Conservation (phyloP, 2,329 filamentous ascomycete species). For the Coleophoma eucalyptorum region DNA sequence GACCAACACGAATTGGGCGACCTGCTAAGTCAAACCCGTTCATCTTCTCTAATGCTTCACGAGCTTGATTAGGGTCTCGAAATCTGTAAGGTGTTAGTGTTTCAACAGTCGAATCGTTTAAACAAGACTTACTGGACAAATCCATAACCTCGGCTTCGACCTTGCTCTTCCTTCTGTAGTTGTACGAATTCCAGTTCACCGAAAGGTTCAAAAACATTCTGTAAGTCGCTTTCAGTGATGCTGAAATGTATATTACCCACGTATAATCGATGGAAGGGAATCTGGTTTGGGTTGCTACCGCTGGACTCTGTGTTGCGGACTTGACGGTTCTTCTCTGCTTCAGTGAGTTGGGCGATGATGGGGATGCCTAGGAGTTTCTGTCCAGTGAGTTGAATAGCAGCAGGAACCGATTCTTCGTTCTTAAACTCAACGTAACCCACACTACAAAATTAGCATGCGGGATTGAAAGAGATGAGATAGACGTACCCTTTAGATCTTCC, state of each 20-base stretch:
- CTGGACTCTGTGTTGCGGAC: constrained; percentile 74
- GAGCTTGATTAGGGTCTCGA: constrained; percentile 83
- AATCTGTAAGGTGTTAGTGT: constrained; percentile 59
- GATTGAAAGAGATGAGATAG: background rate
- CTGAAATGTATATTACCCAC: constrained; percentile 99
- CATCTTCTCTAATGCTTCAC: constrained; percentile 97
- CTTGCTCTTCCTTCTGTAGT: constrained; percentile 91
- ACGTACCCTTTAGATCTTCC: constrained; percentile 93
- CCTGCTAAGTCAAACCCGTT: constrained; percentile 98
- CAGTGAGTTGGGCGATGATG: constrained; percentile 96
- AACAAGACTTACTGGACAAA: constrained; percentile 84
- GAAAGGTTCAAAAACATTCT: constrained; percentile 96
- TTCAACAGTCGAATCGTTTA: background rate
- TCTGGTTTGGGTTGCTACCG: constrained; percentile 69
- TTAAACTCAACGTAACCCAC: constrained; percentile 99
- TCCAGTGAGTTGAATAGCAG: constrained; percentile 95
- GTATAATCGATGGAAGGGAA: constrained; percentile 96
- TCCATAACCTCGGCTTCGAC: constrained; percentile 89
- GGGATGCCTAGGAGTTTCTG: constrained; percentile 98
- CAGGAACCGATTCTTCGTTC: constrained; percentile 86
- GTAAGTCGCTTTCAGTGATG: constrained; percentile 92
- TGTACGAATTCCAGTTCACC: constrained; percentile 97
- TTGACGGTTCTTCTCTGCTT: constrained; percentile 99
- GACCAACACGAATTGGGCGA: constrained; percentile 94
- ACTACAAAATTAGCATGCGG: constrained; percentile 41